Conservation (phyloP, 163 green algal species). For the Chloromonas sp. region DNA sequence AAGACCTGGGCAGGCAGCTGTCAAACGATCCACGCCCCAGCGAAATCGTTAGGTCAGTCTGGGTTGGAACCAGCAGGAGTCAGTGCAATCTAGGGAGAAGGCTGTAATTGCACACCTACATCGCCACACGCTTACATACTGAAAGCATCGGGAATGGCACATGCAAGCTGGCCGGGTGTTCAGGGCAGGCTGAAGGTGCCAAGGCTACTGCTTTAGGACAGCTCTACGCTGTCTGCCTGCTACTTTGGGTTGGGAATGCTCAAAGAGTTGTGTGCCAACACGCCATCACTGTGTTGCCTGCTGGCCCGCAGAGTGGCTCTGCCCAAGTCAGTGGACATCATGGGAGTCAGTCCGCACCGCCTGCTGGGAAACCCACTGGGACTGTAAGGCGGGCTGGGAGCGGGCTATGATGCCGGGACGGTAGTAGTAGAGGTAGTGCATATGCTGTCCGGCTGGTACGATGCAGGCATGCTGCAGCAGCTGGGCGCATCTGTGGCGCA, state of each 20-base stretch:
- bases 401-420: too few species aligned
- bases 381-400: too few species aligned
- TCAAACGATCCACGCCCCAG: constrained; percentile 7
- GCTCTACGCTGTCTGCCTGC: too few species aligned
- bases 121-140: neutral
- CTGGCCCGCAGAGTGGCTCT: constrained; percentile 9
- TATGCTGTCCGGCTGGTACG: too few species aligned
- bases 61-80: too few species aligned
- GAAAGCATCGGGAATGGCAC: neutral
- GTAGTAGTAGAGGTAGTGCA: too few species aligned
- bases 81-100: neutral
- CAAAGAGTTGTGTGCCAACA: too few species aligned
- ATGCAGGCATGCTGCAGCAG: too few species aligned
- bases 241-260: too few species aligned
- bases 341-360: constrained; percentile 23
- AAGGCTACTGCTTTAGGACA: too few species aligned
- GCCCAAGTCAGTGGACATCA: neutral
- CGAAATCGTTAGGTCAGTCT: constrained; percentile 16
- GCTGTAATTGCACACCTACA: neutral
- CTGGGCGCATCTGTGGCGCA: too few species aligned
- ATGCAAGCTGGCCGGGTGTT: constrained; percentile 2
- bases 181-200: neutral
- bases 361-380: neutral
- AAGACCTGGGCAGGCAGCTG: constrained; percentile 25
- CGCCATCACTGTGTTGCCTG: too few species aligned